Evolutionary conservation across 257 asterid species (phyloP), one percentile per base, ranked within the genome.

Genomic region (Nicotiana obtusifolia): DNA sequence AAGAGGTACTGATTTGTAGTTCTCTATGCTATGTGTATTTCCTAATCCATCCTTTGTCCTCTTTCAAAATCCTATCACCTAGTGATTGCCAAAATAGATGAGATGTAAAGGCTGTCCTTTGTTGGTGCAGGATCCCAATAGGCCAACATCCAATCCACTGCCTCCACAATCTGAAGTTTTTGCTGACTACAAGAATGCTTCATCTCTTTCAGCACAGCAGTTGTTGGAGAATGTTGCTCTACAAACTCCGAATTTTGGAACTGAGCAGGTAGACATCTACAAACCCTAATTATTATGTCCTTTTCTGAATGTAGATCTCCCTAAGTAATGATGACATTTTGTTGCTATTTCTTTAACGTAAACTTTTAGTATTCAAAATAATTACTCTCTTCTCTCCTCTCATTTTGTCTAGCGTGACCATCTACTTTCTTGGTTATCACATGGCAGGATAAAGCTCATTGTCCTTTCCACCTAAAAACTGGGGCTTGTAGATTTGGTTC

Each of bases 401-500:
- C 22, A 73, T 49, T 24, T 24, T 67, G 82, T 64, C 41, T 28
- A 47, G 16, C 67, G 79, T 78, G 73, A 41, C 81, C 77, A 82
- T 81, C 83, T 91, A 59, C 84, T 84, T 59, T 69, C 80, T 81
- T 90, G 86, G 64, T 85, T 77, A 84, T 64, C 84, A 22, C 68
- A 54, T 88, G 89, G 81, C 96, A 95, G 99, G 99, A 95, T 85
- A 95, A 95, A 91, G 97, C 98, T 83, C 98, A 95, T 82, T 95
- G 99, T 67, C 99, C 99, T 68, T 95, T 95, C 87, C 98, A 95
- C 88, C 95, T 94, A 68, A 95, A 95, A 88, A 95, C 99, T 16
- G 99, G 99, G 85, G 94, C 98, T 56, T 95, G 99, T 81, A 94
- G 97, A 22, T 95, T 95, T 90, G 98, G 98, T 81, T 49, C 91